phyloP scores from a whole-genome alignment of 1,284 basidiomycete species.

The Rhodotorula sp. region DNA sequence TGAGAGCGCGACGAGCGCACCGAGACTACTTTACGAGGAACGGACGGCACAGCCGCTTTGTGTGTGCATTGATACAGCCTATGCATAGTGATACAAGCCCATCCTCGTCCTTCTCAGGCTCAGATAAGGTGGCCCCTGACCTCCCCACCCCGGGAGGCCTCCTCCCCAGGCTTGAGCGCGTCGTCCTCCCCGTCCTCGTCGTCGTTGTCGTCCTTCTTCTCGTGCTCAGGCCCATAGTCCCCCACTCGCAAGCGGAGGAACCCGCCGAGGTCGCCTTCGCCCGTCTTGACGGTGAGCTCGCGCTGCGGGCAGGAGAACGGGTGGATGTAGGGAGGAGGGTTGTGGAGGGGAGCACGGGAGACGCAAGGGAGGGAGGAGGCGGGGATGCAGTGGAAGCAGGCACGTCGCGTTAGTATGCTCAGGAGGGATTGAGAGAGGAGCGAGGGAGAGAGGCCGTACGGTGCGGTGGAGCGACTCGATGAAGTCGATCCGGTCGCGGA shows the following conservation, averaged over 20 bases:
- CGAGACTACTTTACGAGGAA: too few species aligned
- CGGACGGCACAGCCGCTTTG: too few species aligned
- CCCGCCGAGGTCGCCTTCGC: constrained; percentile 38
- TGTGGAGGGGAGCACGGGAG: not conserved
- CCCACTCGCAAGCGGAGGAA: constrained; percentile 36
- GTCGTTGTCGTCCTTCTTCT: constrained; percentile 27
- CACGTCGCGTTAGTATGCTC: too few species aligned
- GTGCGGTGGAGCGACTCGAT: constrained; percentile 46
- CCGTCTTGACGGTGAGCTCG: constrained; percentile 45
- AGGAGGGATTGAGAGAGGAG: too few species aligned
- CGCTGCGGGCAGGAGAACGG: not conserved
- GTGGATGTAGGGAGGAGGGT: too few species aligned
- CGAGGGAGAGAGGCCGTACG: not conserved
- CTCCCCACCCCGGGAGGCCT: too few species aligned
- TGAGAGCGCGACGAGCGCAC: too few species aligned
- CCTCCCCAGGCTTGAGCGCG: not conserved
- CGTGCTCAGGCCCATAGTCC: constrained; percentile 22
- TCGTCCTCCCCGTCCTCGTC: not conserved
- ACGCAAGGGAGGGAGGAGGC: not conserved
- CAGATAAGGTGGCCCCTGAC: too few species aligned
- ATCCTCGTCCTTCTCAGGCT: too few species aligned
- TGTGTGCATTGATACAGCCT: too few species aligned
- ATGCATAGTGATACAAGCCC: too few species aligned
- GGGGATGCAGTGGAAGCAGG: too few species aligned
- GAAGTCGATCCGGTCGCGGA: constrained; percentile 42